Evolutionary conservation across 1,139 yeast species (phyloP).

Genomic region (Magnusiomyces suaveolens): DNA sequence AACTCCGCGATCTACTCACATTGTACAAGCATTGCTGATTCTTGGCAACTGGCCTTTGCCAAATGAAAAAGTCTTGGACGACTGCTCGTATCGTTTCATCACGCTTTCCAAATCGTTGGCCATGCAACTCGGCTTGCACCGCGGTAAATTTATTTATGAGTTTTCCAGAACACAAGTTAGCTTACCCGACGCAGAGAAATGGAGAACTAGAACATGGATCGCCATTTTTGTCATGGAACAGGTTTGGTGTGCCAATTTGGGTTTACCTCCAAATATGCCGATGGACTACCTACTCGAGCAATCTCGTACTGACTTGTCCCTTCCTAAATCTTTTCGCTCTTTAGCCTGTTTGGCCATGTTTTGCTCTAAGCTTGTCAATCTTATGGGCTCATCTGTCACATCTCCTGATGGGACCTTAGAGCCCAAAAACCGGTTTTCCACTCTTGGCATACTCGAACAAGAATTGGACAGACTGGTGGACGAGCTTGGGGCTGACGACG

Average conservation of each 20-base stretch:
- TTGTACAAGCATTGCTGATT: constrained; percentile 77
- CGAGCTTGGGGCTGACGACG: constrained; percentile 51
- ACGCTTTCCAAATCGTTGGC: constrained; percentile 81
- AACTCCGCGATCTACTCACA: constrained; percentile 89
- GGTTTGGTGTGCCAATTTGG: constrained; percentile 81
- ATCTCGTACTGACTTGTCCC: constrained; percentile 56
- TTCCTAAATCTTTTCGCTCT: constrained; percentile 65
- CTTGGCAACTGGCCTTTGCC: constrained; percentile 90
- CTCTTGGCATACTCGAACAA: constrained; percentile 63
- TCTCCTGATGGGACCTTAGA: constrained; percentile 86
- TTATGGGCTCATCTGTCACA: constrained; percentile 82
- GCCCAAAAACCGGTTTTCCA: constrained; percentile 72
- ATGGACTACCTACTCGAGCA: constrained; percentile 76
- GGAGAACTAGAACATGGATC: constrained; percentile 92
- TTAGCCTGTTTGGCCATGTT: constrained; percentile 67
- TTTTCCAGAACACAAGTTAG: constrained; percentile 84
- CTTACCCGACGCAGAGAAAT: constrained; percentile 81
- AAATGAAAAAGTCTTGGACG: constrained; percentile 85
- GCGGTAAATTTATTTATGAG: constrained; percentile 86
- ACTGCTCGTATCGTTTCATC: constrained; percentile 78
- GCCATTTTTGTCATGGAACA: constrained; percentile 83
- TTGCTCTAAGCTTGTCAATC: constrained; percentile 73
- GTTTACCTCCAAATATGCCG: constrained; percentile 78
- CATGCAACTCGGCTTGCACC: constrained; percentile 81
- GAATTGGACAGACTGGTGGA: constrained; percentile 65